Evolutionary conservation across 2,329 filamentous ascomycete genomes (phyloP), one percentile per base, ranked within the genome.

Genomic region (Colletotrichum scovillei): DNA sequence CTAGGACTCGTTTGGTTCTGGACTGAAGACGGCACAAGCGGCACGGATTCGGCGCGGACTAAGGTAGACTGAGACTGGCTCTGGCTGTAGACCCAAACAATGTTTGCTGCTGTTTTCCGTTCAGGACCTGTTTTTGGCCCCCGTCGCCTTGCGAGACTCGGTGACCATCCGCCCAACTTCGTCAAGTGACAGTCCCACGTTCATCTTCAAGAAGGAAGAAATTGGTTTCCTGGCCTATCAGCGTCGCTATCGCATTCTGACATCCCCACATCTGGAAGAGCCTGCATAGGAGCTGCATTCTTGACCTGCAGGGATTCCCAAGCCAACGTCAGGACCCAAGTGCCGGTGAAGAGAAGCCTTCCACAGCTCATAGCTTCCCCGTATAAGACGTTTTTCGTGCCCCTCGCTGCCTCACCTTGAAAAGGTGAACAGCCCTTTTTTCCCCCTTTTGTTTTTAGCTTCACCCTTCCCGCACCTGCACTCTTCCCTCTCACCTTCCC

Each of bases 301-400:
- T 56, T 58, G 30, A 28, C 30, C 63, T 72, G 59, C 72, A 74
- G 63, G 72, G 68, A 56, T 72, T 55, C 53, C 68, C 64, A 59
- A 63, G 58, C 63, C 63, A 72, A 74, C 60, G 28, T 14, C 72
- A 74, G 63, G 59, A 49, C 63, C 68, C 52, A 64, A 72, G 72
- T 74, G 72, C 72, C 68, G 72, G 68, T 74, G 63, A 68, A 68
- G 69, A 68, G 69, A 73, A 46, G 67, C 59, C 67, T 65, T 70
- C 38, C 38, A 42, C 38, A 42, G 16, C 14, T 62, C 62, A 49
- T 38, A 66, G 55, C 22, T 72, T 63, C 35, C 68, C 62, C 58
- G 69, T 72, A 63, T 68, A 74, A 72, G 63, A 72, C 58, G 55
- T 32, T 62, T 73, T 66, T 32, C 53, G 32, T 73, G 55, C 67